These are phyloP conservation scores for Trichoderma harzianum DNA, from an alignment of 2,329 filamentous ascomycete species.

Conservation along the genomic window DNA sequence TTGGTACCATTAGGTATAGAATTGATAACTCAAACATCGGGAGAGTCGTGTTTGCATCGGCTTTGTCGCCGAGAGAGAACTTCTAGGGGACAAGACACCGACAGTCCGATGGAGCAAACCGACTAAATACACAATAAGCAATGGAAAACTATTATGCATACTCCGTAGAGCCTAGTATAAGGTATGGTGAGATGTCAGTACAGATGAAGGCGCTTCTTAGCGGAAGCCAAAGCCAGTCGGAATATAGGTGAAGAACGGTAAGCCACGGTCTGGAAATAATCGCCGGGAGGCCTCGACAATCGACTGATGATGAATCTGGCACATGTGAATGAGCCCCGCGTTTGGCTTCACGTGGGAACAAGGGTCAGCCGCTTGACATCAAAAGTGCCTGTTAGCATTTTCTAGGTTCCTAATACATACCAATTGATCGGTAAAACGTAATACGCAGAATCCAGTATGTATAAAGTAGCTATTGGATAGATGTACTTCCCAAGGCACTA, in stretches of 20 bases:
- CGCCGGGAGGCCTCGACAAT: neutral
- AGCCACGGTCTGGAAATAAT: neutral
- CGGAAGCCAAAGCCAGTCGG: neutral
- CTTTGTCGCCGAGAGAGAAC: neutral
- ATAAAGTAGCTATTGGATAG: neutral
- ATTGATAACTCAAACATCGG: neutral
- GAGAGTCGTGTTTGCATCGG: neutral
- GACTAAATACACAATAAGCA: neutral
- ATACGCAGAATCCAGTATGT: neutral
- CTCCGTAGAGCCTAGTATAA: too few species aligned
- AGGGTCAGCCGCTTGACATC: slow-evolving; percentile 7
- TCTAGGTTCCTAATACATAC: neutral
- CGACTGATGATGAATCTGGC: neutral
- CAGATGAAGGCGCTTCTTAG: neutral
- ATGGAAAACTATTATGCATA: too few species aligned
- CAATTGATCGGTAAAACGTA: neutral
- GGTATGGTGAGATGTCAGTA: neutral
- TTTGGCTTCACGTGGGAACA: slow-evolving; percentile 5
- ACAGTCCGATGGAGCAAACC: neutral
- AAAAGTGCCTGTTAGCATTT: neutral
- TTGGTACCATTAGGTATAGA: neutral
- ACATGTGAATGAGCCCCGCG: slow-evolving; percentile 7
- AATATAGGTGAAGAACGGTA: neutral
- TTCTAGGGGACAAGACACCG: neutral
- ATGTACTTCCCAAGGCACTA: neutral